Conservation (phyloP, 2,329 filamentous ascomycete genomes). For the Cladorrhinum sp. region DNA sequence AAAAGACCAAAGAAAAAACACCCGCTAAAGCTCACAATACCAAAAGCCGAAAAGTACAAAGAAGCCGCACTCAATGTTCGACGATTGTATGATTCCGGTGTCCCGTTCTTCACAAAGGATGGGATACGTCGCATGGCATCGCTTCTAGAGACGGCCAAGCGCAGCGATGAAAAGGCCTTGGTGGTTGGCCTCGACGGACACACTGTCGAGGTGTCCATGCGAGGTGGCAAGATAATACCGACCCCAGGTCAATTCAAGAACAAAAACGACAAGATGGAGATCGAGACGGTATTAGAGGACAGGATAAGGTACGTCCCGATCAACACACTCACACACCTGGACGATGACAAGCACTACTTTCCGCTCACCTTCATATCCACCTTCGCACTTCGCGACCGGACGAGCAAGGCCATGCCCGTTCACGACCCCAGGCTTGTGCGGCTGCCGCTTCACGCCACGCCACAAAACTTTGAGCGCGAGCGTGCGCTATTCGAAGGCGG, state of each 20-base stretch:
- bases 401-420: neutral
- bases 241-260: neutral
- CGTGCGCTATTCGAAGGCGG: neutral
- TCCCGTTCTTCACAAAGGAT: neutral
- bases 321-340: neutral
- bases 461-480: neutral
- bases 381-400: neutral
- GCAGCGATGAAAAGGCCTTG: neutral
- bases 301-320: neutral
- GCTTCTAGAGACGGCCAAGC: neutral
- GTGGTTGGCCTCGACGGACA: neutral
- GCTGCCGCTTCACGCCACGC: neutral
- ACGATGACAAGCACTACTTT: neutral
- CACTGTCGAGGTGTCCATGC: neutral
- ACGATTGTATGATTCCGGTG: neutral
- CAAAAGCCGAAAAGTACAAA: too few species aligned
- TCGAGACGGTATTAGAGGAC: neutral
- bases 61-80: neutral
- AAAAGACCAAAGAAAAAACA: too few species aligned
- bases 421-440: neutral
- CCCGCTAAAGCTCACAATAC: too few species aligned
- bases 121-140: neutral
- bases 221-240: neutral
- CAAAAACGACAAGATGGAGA: neutral
- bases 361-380: neutral